These are phyloP conservation scores for Leishmania tropica DNA, from an alignment of 208 protist species.

Conservation along the genomic window DNA sequence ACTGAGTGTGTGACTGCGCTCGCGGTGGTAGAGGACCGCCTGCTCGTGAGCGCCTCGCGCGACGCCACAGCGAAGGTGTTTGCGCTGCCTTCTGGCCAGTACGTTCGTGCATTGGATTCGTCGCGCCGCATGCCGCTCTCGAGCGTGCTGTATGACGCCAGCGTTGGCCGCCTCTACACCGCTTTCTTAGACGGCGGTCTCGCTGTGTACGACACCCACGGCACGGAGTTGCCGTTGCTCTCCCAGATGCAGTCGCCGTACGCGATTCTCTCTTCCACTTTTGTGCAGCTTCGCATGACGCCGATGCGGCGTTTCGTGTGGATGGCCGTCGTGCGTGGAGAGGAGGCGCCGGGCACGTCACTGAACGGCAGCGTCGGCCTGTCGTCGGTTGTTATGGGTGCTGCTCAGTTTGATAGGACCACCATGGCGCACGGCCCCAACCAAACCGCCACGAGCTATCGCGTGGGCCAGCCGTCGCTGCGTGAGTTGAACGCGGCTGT, in stretches of 20 bases:
- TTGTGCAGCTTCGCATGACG: constrained; percentile 12
- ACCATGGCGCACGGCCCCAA: constrained; percentile 42
- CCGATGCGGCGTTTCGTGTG: constrained; percentile 42
- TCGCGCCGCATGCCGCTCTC: constrained; percentile 52
- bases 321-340: neutral
- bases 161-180: constrained; percentile 38
- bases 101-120: constrained; percentile 36
- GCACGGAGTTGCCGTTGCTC: constrained; percentile 31
- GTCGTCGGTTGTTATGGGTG: constrained; percentile 3
- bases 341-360: neutral
- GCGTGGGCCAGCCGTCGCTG: constrained; percentile 46
- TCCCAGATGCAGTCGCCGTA: constrained; percentile 34
- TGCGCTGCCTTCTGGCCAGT: constrained; percentile 58
- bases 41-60: constrained; percentile 58
- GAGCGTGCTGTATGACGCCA: constrained; percentile 48
- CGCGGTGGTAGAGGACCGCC: constrained; percentile 53
- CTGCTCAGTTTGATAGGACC: constrained; percentile 33
- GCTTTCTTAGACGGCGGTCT: constrained; percentile 57
- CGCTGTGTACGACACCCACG: constrained; percentile 43
- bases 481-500: constrained; percentile 43
- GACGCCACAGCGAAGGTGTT: constrained; percentile 75
- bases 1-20: constrained; percentile 48
- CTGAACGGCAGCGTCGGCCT: neutral
- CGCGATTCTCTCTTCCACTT: constrained; percentile 32
- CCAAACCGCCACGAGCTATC: constrained; percentile 34